Evolutionary conservation across 805 yeast species (phyloP).

Genomic region (Naumovozyma baii): DNA sequence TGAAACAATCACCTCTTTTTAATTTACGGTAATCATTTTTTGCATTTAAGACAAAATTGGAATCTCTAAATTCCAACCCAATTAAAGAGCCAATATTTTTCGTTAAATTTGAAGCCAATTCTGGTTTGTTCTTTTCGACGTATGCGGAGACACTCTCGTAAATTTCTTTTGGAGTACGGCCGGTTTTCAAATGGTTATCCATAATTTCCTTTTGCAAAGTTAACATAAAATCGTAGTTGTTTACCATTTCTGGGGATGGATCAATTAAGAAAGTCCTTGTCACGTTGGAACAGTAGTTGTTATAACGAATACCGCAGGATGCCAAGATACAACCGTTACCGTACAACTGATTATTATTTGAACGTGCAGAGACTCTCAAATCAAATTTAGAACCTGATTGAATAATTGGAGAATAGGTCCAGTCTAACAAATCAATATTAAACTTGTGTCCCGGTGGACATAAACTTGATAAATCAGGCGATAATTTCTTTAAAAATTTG

Average conservation of each 20-base stretch:
- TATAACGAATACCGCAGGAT: constrained; percentile 78
- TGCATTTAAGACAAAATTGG: constrained; percentile 58
- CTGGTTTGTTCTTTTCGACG: constrained; percentile 55
- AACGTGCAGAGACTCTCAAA: constrained; percentile 71
- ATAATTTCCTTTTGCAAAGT: constrained; percentile 61
- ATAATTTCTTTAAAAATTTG: constrained; percentile 51
- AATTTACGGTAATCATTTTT: constrained; percentile 56
- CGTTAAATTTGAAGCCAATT: constrained; percentile 52
- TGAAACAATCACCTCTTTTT: constrained; percentile 63
- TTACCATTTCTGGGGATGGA: constrained; percentile 71
- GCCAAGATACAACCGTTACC: constrained; percentile 75
- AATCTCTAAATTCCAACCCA: constrained; percentile 84
- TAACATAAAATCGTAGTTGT: constrained; percentile 67
- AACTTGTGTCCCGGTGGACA: constrained; percentile 48
- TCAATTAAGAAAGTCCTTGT: constrained; percentile 85
- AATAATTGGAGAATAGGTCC: constrained; percentile 88
- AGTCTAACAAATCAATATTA: constrained; percentile 69
- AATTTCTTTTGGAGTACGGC: constrained; percentile 54
- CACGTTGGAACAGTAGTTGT: constrained; percentile 78
- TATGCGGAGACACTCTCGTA: constrained; percentile 54
- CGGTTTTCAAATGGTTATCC: constrained; percentile 48
- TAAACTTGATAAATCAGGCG: constrained; percentile 35
- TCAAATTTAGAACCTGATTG: constrained; percentile 85
- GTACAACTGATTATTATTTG: constrained; percentile 51
- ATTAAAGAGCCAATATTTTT: constrained; percentile 81